Base-by-base conservation (phyloP, 805 yeast genomes). In the Pichia californica region DNA sequence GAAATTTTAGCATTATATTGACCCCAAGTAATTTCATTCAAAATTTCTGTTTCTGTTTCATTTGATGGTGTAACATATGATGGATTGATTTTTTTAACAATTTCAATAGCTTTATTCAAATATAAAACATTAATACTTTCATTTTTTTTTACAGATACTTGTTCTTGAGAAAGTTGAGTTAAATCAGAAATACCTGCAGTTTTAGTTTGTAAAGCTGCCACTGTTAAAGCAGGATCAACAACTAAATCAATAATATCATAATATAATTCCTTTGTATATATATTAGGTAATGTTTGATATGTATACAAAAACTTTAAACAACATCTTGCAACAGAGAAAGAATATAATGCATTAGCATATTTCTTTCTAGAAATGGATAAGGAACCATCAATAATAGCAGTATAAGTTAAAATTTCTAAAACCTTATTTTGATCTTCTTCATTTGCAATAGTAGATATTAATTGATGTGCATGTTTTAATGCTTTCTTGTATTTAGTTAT, bases 401-500 rank as follows among this genome's bases (percentile, higher is more conserved):
- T 56, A 45, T 69, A 73, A 0, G 68, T 61, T n/a, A 54, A 52
- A 4, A 57, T 11, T 48, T 66, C 79, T 10, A 67, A 49, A 31
- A 65, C 13, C 30, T 31, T 50, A 15, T 38, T 48, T 38, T 62
- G 51, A 41, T 71, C 64, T 3, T 52, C 15, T 49, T 76, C 82
- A 36, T 65, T 59, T 1, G 52, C 49, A 5, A 70, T 62, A 8
- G 77, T 53, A 1, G 56, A 57, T 23, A 74, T 55, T 27, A 86
- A 61, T 26, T 68, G 67, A 32, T 64, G 58, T 18, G 73, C 62
- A 40, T 68, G 68, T 37, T 62, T 61, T 25, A 72, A 60, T 1
- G 91, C 78, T 60, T 76, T 81, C 56, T 81, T 86, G 48, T 83
- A 73, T 60, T 85, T 84, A 23, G 88, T 74, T 10, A 70, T 57